These are phyloP conservation scores for Ajuga chamaepitys DNA, from an alignment of 257 asterid genomes.

Conservation along the genomic window DNA sequence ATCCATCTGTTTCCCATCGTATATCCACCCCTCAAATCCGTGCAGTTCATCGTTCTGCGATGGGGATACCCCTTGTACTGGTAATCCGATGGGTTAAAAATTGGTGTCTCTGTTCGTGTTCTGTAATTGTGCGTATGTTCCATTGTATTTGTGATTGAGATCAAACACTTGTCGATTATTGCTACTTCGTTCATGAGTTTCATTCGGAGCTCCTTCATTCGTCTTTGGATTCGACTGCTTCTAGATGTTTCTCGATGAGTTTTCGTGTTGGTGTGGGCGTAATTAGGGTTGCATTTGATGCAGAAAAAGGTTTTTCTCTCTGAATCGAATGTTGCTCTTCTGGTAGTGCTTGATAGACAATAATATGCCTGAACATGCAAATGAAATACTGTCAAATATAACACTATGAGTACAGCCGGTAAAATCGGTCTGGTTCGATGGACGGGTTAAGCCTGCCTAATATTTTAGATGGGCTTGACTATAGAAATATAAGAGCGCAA, in stretches of 20 bases:
- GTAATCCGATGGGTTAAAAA: conserved; percentile 53
- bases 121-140: background rate
- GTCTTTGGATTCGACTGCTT: conserved; percentile 13
- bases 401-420: too few relatives aligned
- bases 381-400: background rate
- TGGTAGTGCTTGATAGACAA: conserved; percentile 44
- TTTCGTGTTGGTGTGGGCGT: background rate
- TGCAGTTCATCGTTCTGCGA: conserved; percentile 18
- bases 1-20: conserved; percentile 25
- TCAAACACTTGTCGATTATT: conserved; percentile 51
- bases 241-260: conserved; percentile 18
- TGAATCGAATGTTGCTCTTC: conserved; percentile 40
- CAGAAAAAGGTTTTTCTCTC: conserved; percentile 32
- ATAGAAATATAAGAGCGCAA: too few relatives aligned
- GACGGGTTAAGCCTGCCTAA: too few relatives aligned
- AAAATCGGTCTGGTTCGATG: too few relatives aligned
- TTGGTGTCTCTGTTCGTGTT: conserved; percentile 30
- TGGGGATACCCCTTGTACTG: conserved; percentile 45
- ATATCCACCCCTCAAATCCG: conserved; percentile 11
- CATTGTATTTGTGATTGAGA: conserved; percentile 28
- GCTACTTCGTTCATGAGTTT: conserved; percentile 43
- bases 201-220: conserved; percentile 34
- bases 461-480: too few relatives aligned
- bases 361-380: conserved; percentile 52
- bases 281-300: conserved; percentile 21